Conservation (phyloP, 1,284 basidiomycete species). For the Tylopilus sp. region DNA sequence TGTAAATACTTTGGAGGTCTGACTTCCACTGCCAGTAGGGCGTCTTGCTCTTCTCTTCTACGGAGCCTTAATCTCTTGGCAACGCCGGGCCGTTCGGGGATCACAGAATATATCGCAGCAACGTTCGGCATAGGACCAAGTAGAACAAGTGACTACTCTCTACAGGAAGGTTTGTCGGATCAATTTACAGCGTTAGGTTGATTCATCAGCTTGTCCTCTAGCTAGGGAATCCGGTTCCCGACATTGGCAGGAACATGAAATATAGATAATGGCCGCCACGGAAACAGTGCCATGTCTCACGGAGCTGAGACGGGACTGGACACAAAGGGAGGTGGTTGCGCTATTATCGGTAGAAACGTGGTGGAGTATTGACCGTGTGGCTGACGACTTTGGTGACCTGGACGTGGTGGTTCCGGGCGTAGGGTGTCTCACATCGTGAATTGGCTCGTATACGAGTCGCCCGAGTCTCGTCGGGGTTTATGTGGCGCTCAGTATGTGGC, state of each 20-base stretch:
- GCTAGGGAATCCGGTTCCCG: not conserved
- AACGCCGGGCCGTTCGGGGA: not conserved
- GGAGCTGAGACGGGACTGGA: not conserved
- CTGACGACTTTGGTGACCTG: no score
- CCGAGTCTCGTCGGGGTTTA: no score
- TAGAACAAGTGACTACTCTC: no score
- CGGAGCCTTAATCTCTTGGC: not conserved
- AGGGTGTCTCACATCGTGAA: no score
- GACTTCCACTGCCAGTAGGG: not conserved
- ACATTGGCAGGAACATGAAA: not conserved
- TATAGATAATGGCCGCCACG: not conserved
- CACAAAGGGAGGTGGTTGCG: not conserved
- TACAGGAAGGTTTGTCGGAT: not conserved
- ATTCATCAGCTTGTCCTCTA: not conserved
- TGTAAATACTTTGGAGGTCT: slow-evolving; percentile 15
- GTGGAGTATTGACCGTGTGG: no score
- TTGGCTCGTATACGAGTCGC: no score
- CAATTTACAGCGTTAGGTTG: not conserved
- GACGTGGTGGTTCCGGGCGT: no score
- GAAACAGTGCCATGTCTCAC: not conserved
- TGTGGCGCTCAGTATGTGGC: no score
- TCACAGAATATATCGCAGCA: not conserved
- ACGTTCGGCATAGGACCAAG: not conserved
- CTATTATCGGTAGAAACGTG: not conserved
- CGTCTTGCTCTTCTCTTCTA: no score